phyloP scores from a whole-genome alignment of 1,284 basidiomycete genomes.

The Cryptococcus sp. region DNA sequence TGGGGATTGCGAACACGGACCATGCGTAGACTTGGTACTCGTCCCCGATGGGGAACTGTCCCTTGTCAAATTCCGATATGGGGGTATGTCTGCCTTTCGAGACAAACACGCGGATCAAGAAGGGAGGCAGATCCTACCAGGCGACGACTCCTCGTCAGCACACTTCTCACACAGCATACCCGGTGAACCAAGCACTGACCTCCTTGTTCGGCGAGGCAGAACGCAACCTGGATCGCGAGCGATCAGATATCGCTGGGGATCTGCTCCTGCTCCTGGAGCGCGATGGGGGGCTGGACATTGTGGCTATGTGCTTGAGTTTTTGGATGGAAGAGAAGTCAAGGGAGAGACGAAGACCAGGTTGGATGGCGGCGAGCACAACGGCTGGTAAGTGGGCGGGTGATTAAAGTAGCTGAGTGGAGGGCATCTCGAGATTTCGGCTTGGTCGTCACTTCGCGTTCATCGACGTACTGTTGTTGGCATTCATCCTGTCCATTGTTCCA shows the following conservation, averaged over 20 bases:
- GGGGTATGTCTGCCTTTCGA: constrained; percentile 41
- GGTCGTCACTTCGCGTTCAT: neutral
- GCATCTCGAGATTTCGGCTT: neutral
- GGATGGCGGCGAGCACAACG: neutral
- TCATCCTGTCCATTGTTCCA: neutral
- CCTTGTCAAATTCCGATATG: constrained; percentile 42
- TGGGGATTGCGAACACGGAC: constrained; percentile 20
- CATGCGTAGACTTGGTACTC: constrained; percentile 45
- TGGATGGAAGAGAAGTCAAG: neutral
- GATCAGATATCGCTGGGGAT: neutral
- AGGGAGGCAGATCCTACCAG: constrained; percentile 24
- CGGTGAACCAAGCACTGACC: neutral
- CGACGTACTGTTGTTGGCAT: neutral
- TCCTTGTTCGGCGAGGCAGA: neutral
- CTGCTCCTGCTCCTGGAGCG: constrained; percentile 1
- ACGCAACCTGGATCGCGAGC: neutral
- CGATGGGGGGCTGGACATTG: neutral
- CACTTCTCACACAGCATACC: neutral
- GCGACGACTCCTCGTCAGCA: no score
- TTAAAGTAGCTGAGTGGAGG: neutral
- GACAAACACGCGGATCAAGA: constrained; percentile 45
- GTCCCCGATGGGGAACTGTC: constrained; percentile 33
- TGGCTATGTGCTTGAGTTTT: neutral
- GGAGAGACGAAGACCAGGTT: neutral
- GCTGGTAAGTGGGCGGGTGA: neutral